Conservation (phyloP, 306 rosid species). For the Prunus padus region DNA sequence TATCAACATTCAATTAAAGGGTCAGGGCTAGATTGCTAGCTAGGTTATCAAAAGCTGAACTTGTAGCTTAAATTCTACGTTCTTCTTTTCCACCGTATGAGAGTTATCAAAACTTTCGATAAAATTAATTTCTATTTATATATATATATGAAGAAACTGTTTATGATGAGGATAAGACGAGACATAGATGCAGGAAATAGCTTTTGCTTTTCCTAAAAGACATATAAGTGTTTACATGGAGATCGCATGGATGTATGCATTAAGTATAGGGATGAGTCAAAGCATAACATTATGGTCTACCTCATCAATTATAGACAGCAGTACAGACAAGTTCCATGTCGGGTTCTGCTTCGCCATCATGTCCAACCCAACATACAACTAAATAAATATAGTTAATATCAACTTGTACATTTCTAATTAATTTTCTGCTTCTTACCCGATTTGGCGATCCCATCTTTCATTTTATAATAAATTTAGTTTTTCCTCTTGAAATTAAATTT, state of each 20-base stretch:
- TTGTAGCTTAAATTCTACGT: no score
- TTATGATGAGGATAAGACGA: slow-evolving; percentile 27
- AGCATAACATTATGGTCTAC: slow-evolving; percentile 24
- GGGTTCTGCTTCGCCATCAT: slow-evolving; percentile 25
- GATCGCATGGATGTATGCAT: slow-evolving; percentile 29
- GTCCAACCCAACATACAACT: slow-evolving; percentile 18
- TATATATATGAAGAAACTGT: no score
- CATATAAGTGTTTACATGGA: background rate
- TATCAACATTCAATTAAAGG: no score
- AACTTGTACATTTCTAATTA: background rate
- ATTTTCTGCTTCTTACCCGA: background rate
- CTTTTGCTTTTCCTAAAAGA: slow-evolving; percentile 13
- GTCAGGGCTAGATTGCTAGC: no score
- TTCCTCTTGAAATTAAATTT: no score
- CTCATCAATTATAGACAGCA: slow-evolving; percentile 16
- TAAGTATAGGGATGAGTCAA: slow-evolving; percentile 23
- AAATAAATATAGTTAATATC: background rate
- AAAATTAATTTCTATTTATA: no score
- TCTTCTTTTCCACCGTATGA: no score
- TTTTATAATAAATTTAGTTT: no score
- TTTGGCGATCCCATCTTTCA: background rate
- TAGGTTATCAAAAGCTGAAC: no score
- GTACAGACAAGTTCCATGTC: slow-evolving; percentile 35
- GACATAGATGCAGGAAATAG: slow-evolving; percentile 6
- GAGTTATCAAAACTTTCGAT: no score